Base-by-base conservation (phyloP, 106 monocot genomes). In the Alisma plantagoaquatica region DNA sequence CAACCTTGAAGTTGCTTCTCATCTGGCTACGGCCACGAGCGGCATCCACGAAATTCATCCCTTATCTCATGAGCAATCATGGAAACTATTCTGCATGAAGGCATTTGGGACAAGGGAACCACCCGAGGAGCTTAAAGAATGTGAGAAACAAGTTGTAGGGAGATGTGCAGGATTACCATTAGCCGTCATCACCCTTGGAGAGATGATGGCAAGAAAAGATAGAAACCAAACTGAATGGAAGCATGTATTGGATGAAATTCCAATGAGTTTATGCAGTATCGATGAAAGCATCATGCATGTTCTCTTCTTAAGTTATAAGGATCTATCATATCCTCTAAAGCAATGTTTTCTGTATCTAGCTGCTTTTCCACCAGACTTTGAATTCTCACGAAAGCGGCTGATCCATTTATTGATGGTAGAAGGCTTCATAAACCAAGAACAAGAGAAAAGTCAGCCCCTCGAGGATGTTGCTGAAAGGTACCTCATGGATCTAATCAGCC, bases 121-220 rank as follows among this genome's bases (percentile, higher is more conserved):
- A 4, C 75, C 75, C 15, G 1, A 15, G 20, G 69, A 63, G 24
- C 35, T 75, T 22, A 27, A 46, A 11, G 5, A 10, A 11, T 42
- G 17, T 12, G 68, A 57, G 1, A 29, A 12, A 9, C 33, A 25
- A 32, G 58, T 72, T 21, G 64, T 72, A 3, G 35, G 42, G 6
- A 72, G 65, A n/a, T 70, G 75, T 20, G 4, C 41, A 2, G 75
- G 70, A 10, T 28, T 75, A 41, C 74, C 74, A 3, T 25, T 69
- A 27, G 74, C 69, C 7, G 33, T 75, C 20, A 52, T 70, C 18
- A 20, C 54, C 26, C 33, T 76, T 27, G 75, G 64, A 1, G 29
- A 54, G 5, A 23, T 65, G 2, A 28, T 70, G 17, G 57, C 70
- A 20, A 23, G 24, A 23, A 46, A 53, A 54, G 57, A 51, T 59